Base-by-base conservation (phyloP, 352 stramenopile species). In the Pythium phragmiticola region DNA sequence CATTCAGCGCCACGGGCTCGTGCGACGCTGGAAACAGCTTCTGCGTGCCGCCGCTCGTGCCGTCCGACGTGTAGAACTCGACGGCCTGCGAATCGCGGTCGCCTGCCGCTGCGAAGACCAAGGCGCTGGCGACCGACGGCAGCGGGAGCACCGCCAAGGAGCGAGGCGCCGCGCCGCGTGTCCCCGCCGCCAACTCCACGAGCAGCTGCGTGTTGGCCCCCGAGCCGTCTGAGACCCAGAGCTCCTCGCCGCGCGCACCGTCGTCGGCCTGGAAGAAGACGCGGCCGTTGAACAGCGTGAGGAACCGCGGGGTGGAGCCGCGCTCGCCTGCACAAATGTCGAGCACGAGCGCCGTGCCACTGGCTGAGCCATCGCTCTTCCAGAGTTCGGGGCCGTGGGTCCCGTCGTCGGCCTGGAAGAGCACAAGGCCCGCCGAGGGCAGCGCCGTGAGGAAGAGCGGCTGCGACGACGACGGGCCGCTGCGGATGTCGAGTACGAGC, bases 381-480 rank as follows among this genome's bases (percentile, higher is more conserved):
- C 90, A 98, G 9, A 98, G 70, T 66, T 98, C 91, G 3, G 66
- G 21, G 14, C 90, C 91, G 34, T 88, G 80, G 11, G 78, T 57
- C 51, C 89, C 88, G 60, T 97, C 91, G 62, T 94, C 72, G 7
- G 90, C 90, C 48, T 88, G 77, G 60, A 97, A 98, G 12, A 95
- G 73, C 14, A 96, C 45, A 14, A 80, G 51, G 6, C 48, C 12
- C 0, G 53, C 30, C 0, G 36, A 19, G 1, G 30, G 51, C 14
- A 86, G 55, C 51, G 65, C 69, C 23, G 72, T 73, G 48, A 87
- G 84, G 47, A 73, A 78, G 34, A 69, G 60, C 36, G 89, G 89
- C 14, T 79, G 59, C 0, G 86, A 94, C 1, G 77, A 83, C 9
- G 53, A 59, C 0, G 51, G 19, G 17, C 83, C 81, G 4, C 34